phyloP scores from a whole-genome alignment of 208 protist genomes.

The Acanthamoeba castellanii region DNA sequence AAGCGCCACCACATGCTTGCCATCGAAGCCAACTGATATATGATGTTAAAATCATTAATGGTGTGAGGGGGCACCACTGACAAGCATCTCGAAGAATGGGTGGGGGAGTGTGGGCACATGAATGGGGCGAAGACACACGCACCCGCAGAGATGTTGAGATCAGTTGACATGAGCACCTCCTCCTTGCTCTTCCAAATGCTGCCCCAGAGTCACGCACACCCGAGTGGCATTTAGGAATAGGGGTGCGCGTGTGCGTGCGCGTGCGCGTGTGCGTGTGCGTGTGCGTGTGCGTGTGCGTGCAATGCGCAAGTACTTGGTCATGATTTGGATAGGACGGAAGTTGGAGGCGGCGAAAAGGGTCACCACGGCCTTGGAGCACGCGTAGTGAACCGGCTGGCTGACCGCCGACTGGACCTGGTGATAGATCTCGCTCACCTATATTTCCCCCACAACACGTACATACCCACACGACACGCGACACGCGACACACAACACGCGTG shows the following conservation, averaged over 20 bases:
- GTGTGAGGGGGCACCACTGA: too few relatives aligned
- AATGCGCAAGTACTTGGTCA: slow-evolving; percentile 28
- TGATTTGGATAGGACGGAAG: not conserved
- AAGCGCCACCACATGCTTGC: not conserved
- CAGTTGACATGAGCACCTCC: not conserved
- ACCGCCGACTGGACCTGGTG: not conserved
- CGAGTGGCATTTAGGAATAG: not conserved
- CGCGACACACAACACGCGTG: not conserved
- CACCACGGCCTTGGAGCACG: not conserved
- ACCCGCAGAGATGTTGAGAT: not conserved
- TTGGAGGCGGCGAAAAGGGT: not conserved
- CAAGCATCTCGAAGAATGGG: too few relatives aligned
- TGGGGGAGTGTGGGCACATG: too few relatives aligned
- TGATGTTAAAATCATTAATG: too few relatives aligned
- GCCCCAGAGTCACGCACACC: too few relatives aligned
- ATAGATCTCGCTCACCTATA: not conserved
- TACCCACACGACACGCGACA: not conserved
- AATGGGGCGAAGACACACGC: too few relatives aligned
- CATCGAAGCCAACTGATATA: not conserved
- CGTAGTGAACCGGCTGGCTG: not conserved
- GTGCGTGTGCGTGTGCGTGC: too few relatives aligned
- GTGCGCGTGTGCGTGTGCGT: not conserved
- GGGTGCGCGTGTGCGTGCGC: too few relatives aligned
- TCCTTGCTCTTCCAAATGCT: slow-evolving; percentile 9
- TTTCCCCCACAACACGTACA: not conserved